These are phyloP conservation scores for Eucalyptus albens DNA, from an alignment of 345 rosid species.

Conservation along the genomic window DNA sequence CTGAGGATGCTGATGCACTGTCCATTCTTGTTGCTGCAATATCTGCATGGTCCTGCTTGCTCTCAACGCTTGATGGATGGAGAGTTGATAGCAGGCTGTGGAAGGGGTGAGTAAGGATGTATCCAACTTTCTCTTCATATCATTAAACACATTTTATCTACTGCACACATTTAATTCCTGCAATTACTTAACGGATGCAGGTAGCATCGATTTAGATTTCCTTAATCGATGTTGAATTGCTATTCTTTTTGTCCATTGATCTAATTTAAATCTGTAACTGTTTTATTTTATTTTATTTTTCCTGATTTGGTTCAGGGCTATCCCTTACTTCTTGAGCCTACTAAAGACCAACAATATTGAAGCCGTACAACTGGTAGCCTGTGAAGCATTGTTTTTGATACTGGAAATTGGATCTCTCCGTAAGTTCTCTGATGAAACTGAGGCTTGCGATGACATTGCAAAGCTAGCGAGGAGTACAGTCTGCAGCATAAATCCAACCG, in stretches of 20 bases:
- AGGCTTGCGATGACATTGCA: background rate
- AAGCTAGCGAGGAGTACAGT: background rate
- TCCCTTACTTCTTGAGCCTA: background rate
- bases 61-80: constrained; percentile 2
- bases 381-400: background rate
- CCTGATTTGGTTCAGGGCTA: background rate
- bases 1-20: background rate
- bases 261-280: background rate
- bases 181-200: background rate
- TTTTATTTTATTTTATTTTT: too few relatives aligned
- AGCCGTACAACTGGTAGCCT: background rate
- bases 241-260: background rate
- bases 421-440: background rate
- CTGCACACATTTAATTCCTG: background rate
- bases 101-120: background rate
- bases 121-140: background rate
- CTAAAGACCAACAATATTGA: background rate
- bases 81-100: background rate
- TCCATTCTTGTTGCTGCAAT: background rate
- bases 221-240: background rate
- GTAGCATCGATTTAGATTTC: background rate
- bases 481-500: background rate
- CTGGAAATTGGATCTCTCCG: background rate
- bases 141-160: background rate
- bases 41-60: constrained; percentile 2